These are phyloP conservation scores for Rutstroemia sp. DNA, from an alignment of 2,329 filamentous ascomycete genomes.

Conservation along the genomic window DNA sequence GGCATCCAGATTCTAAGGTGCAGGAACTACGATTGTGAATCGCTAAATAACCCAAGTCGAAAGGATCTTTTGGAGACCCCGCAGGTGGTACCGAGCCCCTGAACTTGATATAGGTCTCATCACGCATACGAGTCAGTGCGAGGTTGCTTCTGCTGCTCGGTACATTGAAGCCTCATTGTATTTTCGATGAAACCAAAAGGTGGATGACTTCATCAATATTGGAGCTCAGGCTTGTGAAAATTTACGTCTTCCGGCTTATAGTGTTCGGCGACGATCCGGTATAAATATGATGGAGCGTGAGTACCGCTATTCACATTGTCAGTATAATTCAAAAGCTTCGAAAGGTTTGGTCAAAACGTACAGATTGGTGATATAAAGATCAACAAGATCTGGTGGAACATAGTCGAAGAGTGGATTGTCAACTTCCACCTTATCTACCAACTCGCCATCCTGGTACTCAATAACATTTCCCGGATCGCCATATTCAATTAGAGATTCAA, in stretches of 20 bases:
- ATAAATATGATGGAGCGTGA: slow-evolving; percentile 65
- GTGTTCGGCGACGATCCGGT: slow-evolving; percentile 66
- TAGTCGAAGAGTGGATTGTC: slow-evolving; percentile 78
- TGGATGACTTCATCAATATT: slow-evolving; percentile 16
- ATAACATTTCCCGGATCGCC: slow-evolving; percentile 73
- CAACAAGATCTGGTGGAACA: slow-evolving; percentile 66
- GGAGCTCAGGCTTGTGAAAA: slow-evolving; percentile 37
- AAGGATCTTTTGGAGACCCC: no score
- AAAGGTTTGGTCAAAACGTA: slow-evolving; percentile 36
- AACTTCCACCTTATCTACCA: slow-evolving; percentile 72
- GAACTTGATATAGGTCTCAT: background rate
- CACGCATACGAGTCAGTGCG: no score
- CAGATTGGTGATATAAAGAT: slow-evolving; percentile 82
- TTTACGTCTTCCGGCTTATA: slow-evolving; percentile 68
- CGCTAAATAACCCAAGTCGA: no score
- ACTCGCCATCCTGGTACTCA: slow-evolving; percentile 67
- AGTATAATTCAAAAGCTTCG: slow-evolving; percentile 17
- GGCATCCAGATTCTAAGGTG: background rate
- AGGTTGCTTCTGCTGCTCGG: background rate
- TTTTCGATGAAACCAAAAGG: background rate
- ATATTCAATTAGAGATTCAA: slow-evolving; percentile 77
- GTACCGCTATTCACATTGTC: slow-evolving; percentile 42
- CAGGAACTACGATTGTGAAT: no score
- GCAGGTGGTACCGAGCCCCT: background rate
- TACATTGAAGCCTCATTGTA: background rate